Percentiles rank a stretch among this genome's conserved stretches.
Conservation (phyloP, 108 stramenopile species). For the Epipyxis sp. region DNA sequence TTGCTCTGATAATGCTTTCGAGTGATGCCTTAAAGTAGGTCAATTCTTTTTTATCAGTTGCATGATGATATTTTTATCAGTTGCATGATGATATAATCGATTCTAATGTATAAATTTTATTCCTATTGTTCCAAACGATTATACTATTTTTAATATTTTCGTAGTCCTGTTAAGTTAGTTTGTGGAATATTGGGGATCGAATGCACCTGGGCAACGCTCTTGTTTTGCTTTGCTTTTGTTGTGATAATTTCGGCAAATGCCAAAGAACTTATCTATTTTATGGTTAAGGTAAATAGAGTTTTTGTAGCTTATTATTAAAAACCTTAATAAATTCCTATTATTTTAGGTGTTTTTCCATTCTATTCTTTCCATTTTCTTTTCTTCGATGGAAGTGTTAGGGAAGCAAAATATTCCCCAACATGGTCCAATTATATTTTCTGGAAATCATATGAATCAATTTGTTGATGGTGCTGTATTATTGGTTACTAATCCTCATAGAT, state of each 20-base stretch:
- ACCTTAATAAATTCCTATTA: background rate
- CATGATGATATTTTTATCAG: no score
- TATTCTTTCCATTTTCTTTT: conserved; percentile 64
- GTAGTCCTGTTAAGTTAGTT: conserved; percentile 23
- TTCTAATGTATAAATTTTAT: no score
- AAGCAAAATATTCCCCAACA: conserved; percentile 78
- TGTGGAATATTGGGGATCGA: background rate
- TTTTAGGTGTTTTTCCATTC: conserved; percentile 52
- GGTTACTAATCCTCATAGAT: conserved; percentile 75
- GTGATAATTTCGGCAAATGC: conserved; percentile 21
- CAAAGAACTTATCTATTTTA: conserved; percentile 16
- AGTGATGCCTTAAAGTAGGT: conserved; percentile 21
- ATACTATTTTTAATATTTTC: background rate
- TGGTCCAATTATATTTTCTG: conserved; percentile 87
- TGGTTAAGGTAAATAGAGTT: background rate
- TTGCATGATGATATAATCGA: no score
- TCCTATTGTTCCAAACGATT: background rate
- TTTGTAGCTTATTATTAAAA: background rate
- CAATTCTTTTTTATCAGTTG: background rate
- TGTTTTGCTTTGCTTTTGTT: background rate
- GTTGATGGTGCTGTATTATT: conserved; percentile 86
- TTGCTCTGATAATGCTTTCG: conserved; percentile 24
- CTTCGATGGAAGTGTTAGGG: conserved; percentile 81
- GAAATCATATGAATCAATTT: conserved; percentile 97
- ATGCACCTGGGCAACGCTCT: background rate